These are phyloP conservation scores for Tuber melanosporum DNA, from an alignment of 495 filamentous ascomycete species.

Conservation along the genomic window DNA sequence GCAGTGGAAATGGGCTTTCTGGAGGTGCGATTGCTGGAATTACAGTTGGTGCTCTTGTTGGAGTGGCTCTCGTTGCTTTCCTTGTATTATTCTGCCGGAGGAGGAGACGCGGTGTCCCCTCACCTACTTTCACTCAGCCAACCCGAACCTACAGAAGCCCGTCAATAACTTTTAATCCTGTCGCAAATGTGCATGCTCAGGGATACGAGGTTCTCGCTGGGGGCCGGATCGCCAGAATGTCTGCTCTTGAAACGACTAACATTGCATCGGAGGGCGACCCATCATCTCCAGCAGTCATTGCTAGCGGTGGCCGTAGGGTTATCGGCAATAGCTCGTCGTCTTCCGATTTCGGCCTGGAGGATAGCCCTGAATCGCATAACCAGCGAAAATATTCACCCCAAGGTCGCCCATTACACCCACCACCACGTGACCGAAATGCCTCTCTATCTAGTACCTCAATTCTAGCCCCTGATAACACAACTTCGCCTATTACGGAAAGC, in stretches of 20 bases:
- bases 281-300: conserved; percentile 25
- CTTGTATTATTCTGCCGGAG: conserved; percentile 58
- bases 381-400: conserved; percentile 46
- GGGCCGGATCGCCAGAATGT: conserved; percentile 90
- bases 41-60: conserved; percentile 73
- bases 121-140: conserved; percentile 70
- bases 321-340: conserved; percentile 59
- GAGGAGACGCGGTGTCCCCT: conserved; percentile 52
- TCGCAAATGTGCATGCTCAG: conserved; percentile 47
- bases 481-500: conserved; percentile 67
- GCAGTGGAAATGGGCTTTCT: conserved; percentile 52
- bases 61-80: conserved; percentile 58
- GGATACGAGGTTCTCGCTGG: conserved; percentile 73
- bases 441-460: conserved; percentile 85
- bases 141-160: conserved; percentile 62
- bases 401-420: conserved; percentile 45
- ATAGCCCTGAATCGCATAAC: conserved; percentile 66
- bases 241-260: conserved; percentile 63
- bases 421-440: conserved; percentile 68
- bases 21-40: conserved; percentile 85
- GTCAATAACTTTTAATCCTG: conserved; percentile 48
- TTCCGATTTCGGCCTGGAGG: conserved; percentile 64
- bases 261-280: conserved; percentile 18
- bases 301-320: conserved; percentile 32
- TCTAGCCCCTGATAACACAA: conserved; percentile 60